Base-by-base conservation (phyloP, 768 basidiomycete genomes). In the Mycena vitilis region DNA sequence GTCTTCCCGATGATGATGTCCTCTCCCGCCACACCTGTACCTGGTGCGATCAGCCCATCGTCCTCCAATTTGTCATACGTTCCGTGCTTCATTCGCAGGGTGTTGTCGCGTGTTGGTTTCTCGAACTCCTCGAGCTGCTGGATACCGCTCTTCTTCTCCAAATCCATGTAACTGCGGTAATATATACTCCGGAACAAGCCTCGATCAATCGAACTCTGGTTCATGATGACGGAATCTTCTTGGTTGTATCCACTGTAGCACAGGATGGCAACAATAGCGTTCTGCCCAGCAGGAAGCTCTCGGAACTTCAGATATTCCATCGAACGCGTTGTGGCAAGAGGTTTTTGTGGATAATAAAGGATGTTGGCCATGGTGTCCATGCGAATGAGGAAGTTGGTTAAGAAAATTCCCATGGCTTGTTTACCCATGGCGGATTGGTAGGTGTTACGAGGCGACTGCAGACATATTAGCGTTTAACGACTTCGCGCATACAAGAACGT, bases 281-380 rank as follows among this genome's bases (percentile, higher is more conserved):
- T 99, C 81, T 99, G 97, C n/a, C 96, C 97, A 20, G 97, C 97
- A 60, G 97, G 97, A 34, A 99, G 88, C 77, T 99, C 98, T 73
- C 96, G 90, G 90, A 99, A 99, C 78, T 96, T 95, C 68, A 99
- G 88, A 75, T 98, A 99, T 80, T 99, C 95, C 98, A 99, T 98
- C 10, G 97, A 98, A 49, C 97, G 94, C 5, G 98, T 99, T 1
- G 97, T 99, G 1, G 97, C 97, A 53, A 99, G 91, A 40, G 97
- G 98, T 78, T 99, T 99, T 83, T 99, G 97, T 34, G 97, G 97
- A 78, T 99, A 99, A 81, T 98, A 99, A 52, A 99, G 87, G 71
- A 99, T 98, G 76, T 99, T 99, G 73, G 97, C 95, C 97, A 99
- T 99, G 12, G 98, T 99, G 79, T 99, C 97, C 95, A 99, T 97